Percentiles rank a stretch among this genome's conserved stretches.
Conservation (phyloP, 305 asterid species). For the Vinca major region DNA sequence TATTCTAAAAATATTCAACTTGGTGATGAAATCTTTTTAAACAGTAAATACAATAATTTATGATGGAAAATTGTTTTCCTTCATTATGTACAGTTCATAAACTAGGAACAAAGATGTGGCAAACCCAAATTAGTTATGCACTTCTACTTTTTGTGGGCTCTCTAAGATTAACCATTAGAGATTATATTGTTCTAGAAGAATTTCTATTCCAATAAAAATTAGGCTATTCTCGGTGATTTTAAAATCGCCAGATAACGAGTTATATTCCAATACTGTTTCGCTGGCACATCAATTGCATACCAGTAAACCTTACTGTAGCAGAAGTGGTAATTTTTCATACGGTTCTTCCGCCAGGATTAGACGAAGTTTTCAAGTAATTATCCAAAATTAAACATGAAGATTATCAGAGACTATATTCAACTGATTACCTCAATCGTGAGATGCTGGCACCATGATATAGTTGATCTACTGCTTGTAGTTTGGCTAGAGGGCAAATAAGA, state of each 20-base stretch:
- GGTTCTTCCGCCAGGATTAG: neutral
- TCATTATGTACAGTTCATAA: neutral
- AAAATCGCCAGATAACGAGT: neutral
- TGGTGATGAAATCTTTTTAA: neutral
- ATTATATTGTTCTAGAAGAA: neutral
- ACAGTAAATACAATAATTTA: neutral
- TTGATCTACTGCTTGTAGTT: slow-evolving; percentile 24
- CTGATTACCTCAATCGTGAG: slow-evolving; percentile 65
- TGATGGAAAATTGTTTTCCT: neutral
- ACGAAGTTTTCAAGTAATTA: neutral
- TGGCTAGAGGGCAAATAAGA: slow-evolving; percentile 41
- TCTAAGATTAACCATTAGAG: neutral
- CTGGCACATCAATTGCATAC: neutral
- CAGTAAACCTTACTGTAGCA: neutral
- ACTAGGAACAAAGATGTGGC: neutral
- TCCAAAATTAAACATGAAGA: neutral
- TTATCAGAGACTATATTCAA: neutral
- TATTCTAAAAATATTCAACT: neutral
- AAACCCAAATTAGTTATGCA: neutral
- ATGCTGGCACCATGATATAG: slow-evolving; percentile 67
- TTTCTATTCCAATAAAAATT: neutral
- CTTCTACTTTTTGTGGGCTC: neutral
- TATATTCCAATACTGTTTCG: neutral
- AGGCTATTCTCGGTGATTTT: neutral
- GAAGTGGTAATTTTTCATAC: neutral